Evolutionary conservation across 805 yeast species (phyloP), one percentile per base, ranked within the genome.

Genomic region (Ascoidea asiatica): DNA sequence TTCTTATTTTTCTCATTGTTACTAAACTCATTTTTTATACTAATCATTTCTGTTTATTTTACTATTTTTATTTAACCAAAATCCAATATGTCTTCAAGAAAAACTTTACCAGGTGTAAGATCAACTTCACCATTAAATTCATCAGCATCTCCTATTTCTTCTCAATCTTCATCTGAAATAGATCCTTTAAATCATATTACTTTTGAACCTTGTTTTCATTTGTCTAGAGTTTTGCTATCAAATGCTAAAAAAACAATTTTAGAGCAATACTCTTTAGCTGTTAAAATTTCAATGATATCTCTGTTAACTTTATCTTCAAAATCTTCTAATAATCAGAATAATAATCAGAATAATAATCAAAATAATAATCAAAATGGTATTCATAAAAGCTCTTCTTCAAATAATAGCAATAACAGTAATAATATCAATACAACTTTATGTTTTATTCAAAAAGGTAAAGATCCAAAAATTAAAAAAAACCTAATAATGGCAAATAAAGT

Each of bases 201-300:
- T 4, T 65, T 70, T 44, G 63, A 63, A 19, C 65, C 78, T 0
- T 76, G 82, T 55, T 55, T 62, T 7, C 82, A 76, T 54, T 57
- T 76, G 39, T 53, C 56, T 17, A 63, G 69, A 45, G 76, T 74
- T 5, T 57, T 76, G 39, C 63, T 61, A 11, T 66, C 79, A 21
- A 65, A 64, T 41, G 77, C 79, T 7, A 61, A 60, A 43, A 74
- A 70, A 3, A 67, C 68, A 15, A 75, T 75, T 6, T 53, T 72
- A 48, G 59, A 61, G 44, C 73, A 79, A 1, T 76, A 75, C 52
- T 60, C 62, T 40, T 73, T 74, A 46, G 79, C 75, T 2, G 66
- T 74, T 46, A 69, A 66, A 38, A 64, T 76, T 7, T 63, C 72
- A 20, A 54, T 64, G 1, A 40, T 62, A 37, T 51, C 60, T 2